Percentiles rank a stretch among this genome's conserved stretches.
Conservation (phyloP, 495 filamentous ascomycete genomes). For the Viridothelium virens region DNA sequence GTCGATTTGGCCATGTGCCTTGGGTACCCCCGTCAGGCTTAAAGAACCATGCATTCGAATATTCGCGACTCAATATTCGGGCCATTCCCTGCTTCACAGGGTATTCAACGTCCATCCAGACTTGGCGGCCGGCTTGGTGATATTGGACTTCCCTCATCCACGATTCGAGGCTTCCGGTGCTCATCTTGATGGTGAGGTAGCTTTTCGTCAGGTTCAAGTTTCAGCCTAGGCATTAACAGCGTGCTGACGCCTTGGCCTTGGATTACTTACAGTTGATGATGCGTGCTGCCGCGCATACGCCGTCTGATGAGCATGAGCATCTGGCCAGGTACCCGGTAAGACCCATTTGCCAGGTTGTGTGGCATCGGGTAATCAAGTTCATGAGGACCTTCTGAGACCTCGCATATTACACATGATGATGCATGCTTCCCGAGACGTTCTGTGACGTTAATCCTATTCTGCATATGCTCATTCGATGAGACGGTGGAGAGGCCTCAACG, state of each 20-base stretch:
- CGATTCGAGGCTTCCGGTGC: not conserved
- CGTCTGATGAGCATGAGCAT: not conserved
- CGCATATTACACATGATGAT: constrained; percentile 8
- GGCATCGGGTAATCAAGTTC: not conserved
- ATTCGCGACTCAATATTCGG: too few species aligned
- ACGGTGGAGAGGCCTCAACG: not conserved
- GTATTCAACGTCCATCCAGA: too few species aligned
- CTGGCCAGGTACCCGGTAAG: not conserved
- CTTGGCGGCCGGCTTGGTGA: too few species aligned
- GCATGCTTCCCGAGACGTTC: not conserved
- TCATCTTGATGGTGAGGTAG: not conserved
- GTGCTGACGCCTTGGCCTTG: constrained; percentile 5
- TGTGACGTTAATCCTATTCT: not conserved
- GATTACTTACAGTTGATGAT: constrained; percentile 9
- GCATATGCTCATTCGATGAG: too few species aligned
- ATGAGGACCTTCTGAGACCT: not conserved
- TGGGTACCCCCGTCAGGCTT: too few species aligned
- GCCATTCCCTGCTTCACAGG: too few species aligned
- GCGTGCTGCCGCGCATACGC: not conserved
- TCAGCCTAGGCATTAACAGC: not conserved
- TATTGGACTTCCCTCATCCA: not conserved
- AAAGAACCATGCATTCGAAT: too few species aligned
- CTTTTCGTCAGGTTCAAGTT: not conserved
- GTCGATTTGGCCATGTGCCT: not conserved
- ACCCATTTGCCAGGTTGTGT: not conserved